Base-by-base conservation (phyloP, 208 protist genomes). In the Dictyostelium gargantuum region DNA sequence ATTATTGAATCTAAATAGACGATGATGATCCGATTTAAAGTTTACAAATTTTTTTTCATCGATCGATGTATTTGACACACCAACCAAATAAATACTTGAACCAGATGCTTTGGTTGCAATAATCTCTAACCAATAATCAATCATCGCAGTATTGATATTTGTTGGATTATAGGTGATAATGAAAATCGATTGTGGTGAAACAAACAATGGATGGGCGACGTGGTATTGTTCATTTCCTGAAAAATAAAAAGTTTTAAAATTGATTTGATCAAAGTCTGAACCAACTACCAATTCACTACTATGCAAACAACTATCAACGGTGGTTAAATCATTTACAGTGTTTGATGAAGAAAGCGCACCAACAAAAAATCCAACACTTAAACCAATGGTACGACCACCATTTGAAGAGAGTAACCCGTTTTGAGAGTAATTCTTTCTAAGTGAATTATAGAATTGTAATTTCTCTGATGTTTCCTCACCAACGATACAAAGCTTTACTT, bases 401-500 rank as follows among this genome's bases (percentile, higher is more conserved):
- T 40, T 46, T 4, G 38, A 48, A 1, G 32, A 32, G 4, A 75
- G 19, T 48, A 75, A 23, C 13, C 40, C 40, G 48, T 75, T 75
- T 23, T 19, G 32, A 3, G 38, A 42, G n/a, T 48, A 75, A 38
- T 75, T 75, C 63, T 85, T 85, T 42, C 56, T 79, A 26, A 89
- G 23, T 21, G 17, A 52, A 58, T 76, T 79, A 26, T 66, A 79
- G 3, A 89, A 42, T 50, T 44, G 23, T 4, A 79, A 8, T 40
- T 89, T 89, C 10, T 89, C 82, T 42, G n/a, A 3, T 6, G 17
- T 79, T 10, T 89, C 82, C 3, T 89, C 82, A 68, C 82, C 82
- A 48, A 89, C 70, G 38, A 89, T 63, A 52, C 82, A 89, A 3
- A 89, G 50, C 21, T 89, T 89, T 52, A 89, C 82, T 63, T 89